A percentile compares a stretch with the other conserved stretches of the same genome.
Evolutionary conservation across 1,284 basidiomycete species (phyloP).

Genomic region (Anthracocystis setariae): DNA sequence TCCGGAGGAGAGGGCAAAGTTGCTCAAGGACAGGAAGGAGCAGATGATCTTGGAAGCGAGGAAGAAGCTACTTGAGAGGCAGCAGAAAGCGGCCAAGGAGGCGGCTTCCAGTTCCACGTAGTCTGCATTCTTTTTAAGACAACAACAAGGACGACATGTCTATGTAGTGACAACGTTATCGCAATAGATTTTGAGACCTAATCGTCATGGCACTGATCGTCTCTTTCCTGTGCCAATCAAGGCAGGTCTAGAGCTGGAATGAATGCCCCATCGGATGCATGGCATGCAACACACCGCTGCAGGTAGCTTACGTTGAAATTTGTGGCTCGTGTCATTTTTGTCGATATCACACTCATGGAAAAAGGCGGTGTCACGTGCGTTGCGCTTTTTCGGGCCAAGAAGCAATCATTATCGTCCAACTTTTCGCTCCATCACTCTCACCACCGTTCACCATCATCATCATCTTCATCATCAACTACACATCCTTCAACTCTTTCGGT

Average conservation of each 20-base stretch:
- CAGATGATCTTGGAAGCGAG: slow-evolving; percentile 50
- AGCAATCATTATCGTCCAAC: slow-evolving; percentile 1
- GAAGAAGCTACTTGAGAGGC: slow-evolving; percentile 40
- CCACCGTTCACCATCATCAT: background rate
- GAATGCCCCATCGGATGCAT: too few species aligned
- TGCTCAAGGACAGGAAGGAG: slow-evolving; percentile 51
- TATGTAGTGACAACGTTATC: background rate
- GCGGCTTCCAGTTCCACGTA: background rate
- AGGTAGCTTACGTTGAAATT: too few species aligned
- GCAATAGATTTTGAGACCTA: background rate
- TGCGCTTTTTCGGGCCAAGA: slow-evolving; percentile 5
- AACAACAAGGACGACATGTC: too few species aligned
- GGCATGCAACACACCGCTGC: too few species aligned
- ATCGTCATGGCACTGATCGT: background rate
- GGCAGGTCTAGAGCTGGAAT: too few species aligned
- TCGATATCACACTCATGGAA: background rate
- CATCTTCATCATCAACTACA: background rate
- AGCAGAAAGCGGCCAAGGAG: slow-evolving; percentile 14
- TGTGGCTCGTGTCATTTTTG: too few species aligned
- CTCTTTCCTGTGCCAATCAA: too few species aligned
- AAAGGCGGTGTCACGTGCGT: slow-evolving; percentile 15
- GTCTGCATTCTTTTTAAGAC: background rate
- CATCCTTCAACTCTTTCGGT: background rate
- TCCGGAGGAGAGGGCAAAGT: slow-evolving; percentile 39
- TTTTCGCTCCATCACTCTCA: background rate